A percentile compares a stretch with the other conserved stretches of the same genome.
Evolutionary conservation across 2,329 filamentous ascomycete genomes (phyloP).

Genomic region (Sclerotinia spermophila): DNA sequence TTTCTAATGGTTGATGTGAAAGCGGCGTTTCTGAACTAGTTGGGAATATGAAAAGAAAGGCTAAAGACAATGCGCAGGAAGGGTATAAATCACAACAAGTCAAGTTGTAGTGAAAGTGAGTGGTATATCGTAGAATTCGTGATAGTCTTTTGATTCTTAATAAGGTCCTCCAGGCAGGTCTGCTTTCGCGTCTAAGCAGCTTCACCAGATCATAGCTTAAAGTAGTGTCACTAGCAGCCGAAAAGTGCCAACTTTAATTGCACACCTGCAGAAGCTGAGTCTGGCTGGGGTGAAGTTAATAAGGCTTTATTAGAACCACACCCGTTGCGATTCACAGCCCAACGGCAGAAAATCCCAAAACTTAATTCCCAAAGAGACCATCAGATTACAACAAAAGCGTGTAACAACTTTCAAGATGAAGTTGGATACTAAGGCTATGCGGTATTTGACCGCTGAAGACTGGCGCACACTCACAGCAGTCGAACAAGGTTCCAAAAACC

Average conservation of each 20-base stretch:
- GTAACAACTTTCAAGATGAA: conserved; percentile 60
- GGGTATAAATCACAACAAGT: conserved; percentile 9
- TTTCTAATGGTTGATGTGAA: conserved; percentile 26
- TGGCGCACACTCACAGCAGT: conserved; percentile 93
- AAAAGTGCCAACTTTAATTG: conserved; percentile 10
- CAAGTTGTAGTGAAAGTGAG: conserved; percentile 18
- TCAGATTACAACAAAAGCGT: neutral
- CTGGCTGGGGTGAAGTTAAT: neutral
- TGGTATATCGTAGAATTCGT: conserved; percentile 34
- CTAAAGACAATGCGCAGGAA: conserved; percentile 15
- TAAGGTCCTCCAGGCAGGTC: conserved; percentile 21
- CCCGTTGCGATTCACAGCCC: neutral
- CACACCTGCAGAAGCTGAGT: neutral
- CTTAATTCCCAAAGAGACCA: neutral
- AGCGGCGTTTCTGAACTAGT: conserved; percentile 12
- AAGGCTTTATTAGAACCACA: neutral
- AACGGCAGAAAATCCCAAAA: conserved; percentile 14
- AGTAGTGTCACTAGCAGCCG: conserved; percentile 16
- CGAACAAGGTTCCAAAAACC: conserved; percentile 91
- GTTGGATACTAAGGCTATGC: conserved; percentile 88
- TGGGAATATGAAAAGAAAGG: conserved; percentile 4
- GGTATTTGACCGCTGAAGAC: conserved; percentile 88
- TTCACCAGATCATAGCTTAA: conserved; percentile 20
- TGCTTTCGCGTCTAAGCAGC: conserved; percentile 21
- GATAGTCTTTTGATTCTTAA: conserved; percentile 27